Base-by-base conservation (phyloP, 257 asterid species). In the Nicotiana knightiana region DNA sequence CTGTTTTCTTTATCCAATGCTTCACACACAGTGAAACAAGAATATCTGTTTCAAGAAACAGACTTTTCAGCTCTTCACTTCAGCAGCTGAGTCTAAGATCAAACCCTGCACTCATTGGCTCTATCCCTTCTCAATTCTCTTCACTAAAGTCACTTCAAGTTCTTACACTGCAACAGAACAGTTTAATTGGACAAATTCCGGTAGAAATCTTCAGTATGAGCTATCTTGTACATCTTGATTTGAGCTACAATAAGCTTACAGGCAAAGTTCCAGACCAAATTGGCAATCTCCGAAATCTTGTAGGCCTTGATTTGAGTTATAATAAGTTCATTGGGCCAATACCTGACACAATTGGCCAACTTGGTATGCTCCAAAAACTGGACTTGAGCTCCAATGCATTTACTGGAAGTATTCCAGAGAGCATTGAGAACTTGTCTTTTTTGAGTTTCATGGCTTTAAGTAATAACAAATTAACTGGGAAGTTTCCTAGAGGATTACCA, bases 81-180 rank as follows among this genome's bases (percentile, higher is more conserved):
- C 93, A 92, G 65, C 94, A 90, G 81, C 83, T 93, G 13, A 92
- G 97, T 75, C 65, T 93, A 24, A 82, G 94, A 81, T 88, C 97
- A 79, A 93, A 93, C 53, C 73, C 98, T 16, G 88, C 87, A 4
- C 97, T 93, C 4, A 73, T 90, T 33, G 96, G 93, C 81, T 73
- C 88, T 61, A 92, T 93, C 87, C 97, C 95, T 26, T 86, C 91
- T 67, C 92, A 86, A 37, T 51, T 91, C 12, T 91, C 96, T 16
- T 71, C 92, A 4, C 88, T 93, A 1, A 88, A 87, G 26, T 88
- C 97, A 2, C 97, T 93, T 37, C 92, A 91, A 81, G 85, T 93
- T 78, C 94, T 93, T 83, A 92, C 97, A 61, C 77, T 93, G 88
- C 89, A 96, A 1, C 96, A 92, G 21, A 93, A 93, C 93, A 67